phyloP scores from a whole-genome alignment of 2,329 filamentous ascomycete genomes.

The Phialophora expanda region DNA sequence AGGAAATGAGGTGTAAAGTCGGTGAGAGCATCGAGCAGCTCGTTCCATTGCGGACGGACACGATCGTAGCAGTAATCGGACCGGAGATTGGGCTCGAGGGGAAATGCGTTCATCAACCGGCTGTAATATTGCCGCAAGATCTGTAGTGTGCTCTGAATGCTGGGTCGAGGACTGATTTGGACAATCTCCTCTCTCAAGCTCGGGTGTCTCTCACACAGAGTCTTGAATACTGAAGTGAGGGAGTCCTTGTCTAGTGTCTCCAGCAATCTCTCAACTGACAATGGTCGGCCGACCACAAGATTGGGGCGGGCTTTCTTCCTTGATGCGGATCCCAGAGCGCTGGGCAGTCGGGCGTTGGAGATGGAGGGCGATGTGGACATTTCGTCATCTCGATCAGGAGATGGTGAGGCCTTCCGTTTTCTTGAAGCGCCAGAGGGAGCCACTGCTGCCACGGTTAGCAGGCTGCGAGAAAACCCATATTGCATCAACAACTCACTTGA shows the following conservation, averaged over 20 bases:
- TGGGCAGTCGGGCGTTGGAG: constrained; percentile 75
- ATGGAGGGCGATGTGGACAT: constrained; percentile 88
- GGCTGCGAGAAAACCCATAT: constrained; percentile 9
- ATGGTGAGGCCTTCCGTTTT: constrained; percentile 78
- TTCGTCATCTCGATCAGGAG: constrained; percentile 59
- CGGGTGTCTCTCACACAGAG: constrained; percentile 87
- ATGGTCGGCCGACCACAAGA: constrained; percentile 65
- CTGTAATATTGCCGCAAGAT: constrained; percentile 83
- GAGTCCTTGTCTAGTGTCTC: constrained; percentile 89
- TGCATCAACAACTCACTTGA: constrained; percentile 56
- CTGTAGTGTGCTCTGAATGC: constrained; percentile 76
- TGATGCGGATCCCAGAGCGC: constrained; percentile 71
- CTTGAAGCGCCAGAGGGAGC: constrained; percentile 51
- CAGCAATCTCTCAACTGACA: constrained; percentile 76
- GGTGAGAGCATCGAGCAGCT: constrained; percentile 84
- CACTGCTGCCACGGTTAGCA: constrained; percentile 32
- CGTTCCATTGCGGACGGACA: constrained; percentile 77
- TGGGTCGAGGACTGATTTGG: constrained; percentile 82
- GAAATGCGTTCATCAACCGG: constrained; percentile 77
- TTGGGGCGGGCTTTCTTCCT: constrained; percentile 72
- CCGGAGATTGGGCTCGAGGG: constrained; percentile 79
- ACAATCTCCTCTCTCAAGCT: constrained; percentile 85
- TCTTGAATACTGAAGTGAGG: constrained; percentile 82
- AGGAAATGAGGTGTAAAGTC: constrained; percentile 97
- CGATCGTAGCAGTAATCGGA: constrained; percentile 96